Evolutionary conservation across 2,329 filamentous ascomycete genomes (phyloP).

Genomic region (Calonectria pauciramosa): DNA sequence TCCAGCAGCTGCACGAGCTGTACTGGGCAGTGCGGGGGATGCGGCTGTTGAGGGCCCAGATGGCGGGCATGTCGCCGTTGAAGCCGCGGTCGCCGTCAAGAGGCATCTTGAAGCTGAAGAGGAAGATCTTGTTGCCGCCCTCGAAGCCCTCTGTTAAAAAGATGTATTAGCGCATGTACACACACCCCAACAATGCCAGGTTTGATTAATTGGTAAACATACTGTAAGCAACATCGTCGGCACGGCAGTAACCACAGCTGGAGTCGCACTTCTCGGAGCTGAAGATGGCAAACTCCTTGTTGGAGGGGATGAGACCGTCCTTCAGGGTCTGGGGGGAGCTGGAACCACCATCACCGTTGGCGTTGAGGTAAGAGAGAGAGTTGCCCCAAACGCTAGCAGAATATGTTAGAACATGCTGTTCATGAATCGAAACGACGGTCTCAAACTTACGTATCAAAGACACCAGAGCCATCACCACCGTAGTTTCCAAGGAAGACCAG

Average conservation of each 20-base stretch:
- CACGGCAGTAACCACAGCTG: constrained; percentile 61
- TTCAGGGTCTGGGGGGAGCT: constrained; percentile 56
- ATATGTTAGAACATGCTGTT: constrained; percentile 23
- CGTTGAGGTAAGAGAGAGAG: constrained; percentile 61
- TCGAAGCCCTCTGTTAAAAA: constrained; percentile 73
- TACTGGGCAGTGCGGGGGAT: constrained; percentile 81
- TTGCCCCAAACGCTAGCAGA: constrained; percentile 57
- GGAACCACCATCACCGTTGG: constrained; percentile 56
- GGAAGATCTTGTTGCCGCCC: constrained; percentile 78
- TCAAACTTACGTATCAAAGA: constrained; percentile 57
- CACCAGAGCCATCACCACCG: constrained; percentile 59
- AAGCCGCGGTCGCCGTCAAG: constrained; percentile 64
- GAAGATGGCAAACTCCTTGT: constrained; percentile 62
- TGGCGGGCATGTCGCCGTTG: constrained; percentile 78
- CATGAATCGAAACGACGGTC: not conserved
- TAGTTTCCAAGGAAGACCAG: constrained; percentile 64
- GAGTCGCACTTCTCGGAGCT: constrained; percentile 58
- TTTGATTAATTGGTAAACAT: constrained; percentile 30
- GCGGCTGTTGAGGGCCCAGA: constrained; percentile 82
- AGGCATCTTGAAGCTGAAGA: constrained; percentile 82
- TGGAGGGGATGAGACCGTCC: constrained; percentile 56
- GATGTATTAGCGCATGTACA: not conserved
- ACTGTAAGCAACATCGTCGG: constrained; percentile 61
- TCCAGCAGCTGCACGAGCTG: constrained; percentile 80
- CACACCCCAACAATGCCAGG: not conserved